Percentiles rank a stretch among this genome's conserved stretches.
Evolutionary conservation across 2,329 filamentous ascomycete species (phyloP).

Genomic region (Ophiostoma perfectum): DNA sequence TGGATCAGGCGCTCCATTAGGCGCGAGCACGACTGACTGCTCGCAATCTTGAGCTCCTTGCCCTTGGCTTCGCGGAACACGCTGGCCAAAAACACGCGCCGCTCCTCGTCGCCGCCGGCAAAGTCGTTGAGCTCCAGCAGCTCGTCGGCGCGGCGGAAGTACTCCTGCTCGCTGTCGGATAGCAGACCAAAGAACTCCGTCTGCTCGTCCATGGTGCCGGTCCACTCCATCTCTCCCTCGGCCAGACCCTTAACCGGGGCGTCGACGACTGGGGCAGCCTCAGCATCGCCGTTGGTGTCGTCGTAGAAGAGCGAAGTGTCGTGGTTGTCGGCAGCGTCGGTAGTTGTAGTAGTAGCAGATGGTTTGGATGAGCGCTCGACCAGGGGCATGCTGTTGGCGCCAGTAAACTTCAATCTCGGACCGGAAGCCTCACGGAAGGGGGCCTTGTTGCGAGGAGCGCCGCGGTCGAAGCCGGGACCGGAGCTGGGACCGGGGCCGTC

Average conservation of each 20-base stretch:
- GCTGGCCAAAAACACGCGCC: constrained; percentile 66
- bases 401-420: constrained; percentile 14
- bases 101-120: constrained; percentile 61
- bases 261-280: not conserved
- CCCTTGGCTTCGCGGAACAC: constrained; percentile 81
- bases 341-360: not conserved
- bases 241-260: not conserved
- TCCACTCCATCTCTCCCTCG: constrained; percentile 49
- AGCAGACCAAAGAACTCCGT: constrained; percentile 89
- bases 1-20: constrained; percentile 88
- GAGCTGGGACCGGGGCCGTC: not conserved
- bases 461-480: not conserved
- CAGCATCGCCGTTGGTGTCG: not conserved
- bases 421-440: not conserved
- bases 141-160: constrained; percentile 85
- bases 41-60: constrained; percentile 93
- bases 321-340: not conserved
- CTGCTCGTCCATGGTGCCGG: constrained; percentile 19
- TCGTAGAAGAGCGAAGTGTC: constrained; percentile 14
- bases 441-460: not conserved
- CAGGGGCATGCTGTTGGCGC: constrained; percentile 21
- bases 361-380: not conserved
- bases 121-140: constrained; percentile 89
- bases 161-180: constrained; percentile 88
- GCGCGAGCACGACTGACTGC: constrained; percentile 90